Evolutionary conservation across 257 asterid genomes (phyloP).

Genomic region (Dorcoceras hygrometricum): DNA sequence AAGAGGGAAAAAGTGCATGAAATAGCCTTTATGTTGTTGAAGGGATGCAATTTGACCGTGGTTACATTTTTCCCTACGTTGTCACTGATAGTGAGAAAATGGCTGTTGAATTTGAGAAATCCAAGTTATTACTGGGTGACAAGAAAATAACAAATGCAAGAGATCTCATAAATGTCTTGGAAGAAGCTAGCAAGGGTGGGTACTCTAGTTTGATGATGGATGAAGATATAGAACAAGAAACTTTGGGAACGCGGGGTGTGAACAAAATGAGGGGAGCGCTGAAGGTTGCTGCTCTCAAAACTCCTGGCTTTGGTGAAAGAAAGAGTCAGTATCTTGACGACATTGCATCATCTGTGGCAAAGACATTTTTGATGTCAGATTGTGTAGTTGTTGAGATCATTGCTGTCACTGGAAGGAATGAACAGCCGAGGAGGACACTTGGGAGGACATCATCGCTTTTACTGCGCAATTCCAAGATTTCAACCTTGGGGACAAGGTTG

Average conservation of each 20-base stretch:
- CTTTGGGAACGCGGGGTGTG: conserved; percentile 95
- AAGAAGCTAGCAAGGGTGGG: conserved; percentile 89
- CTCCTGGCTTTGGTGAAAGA: conserved; percentile 98
- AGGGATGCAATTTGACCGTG: conserved; percentile 99
- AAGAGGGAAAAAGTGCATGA: conserved; percentile 94
- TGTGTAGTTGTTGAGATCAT: conserved; percentile 53
- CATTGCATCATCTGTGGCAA: conserved; percentile 68
- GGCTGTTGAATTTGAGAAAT: conserved; percentile 88
- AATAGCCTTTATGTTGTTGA: conserved; percentile 86
- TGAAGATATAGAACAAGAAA: conserved; percentile 98
- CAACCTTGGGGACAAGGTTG: too few species aligned
- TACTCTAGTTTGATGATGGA: conserved; percentile 86
- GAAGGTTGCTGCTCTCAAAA: conserved; percentile 96
- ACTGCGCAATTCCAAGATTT: too few species aligned
- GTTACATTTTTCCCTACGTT: conserved; percentile 86
- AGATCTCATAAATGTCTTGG: conserved; percentile 72
- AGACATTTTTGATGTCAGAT: conserved; percentile 50
- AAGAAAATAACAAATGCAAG: conserved; percentile 93
- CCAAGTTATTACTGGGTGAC: conserved; percentile 94
- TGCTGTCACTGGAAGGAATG: too few species aligned
- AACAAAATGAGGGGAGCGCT: conserved; percentile 90
- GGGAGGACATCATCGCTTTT: too few species aligned
- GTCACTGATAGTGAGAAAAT: conserved; percentile 93
- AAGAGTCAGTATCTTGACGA: conserved; percentile 97
- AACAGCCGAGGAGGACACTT: too few species aligned